A percentile compares a stretch with the other conserved stretches of the same genome.
Evolutionary conservation across 2,329 filamentous ascomycete genomes (phyloP).

Genomic region (Ceratocystis destructans): DNA sequence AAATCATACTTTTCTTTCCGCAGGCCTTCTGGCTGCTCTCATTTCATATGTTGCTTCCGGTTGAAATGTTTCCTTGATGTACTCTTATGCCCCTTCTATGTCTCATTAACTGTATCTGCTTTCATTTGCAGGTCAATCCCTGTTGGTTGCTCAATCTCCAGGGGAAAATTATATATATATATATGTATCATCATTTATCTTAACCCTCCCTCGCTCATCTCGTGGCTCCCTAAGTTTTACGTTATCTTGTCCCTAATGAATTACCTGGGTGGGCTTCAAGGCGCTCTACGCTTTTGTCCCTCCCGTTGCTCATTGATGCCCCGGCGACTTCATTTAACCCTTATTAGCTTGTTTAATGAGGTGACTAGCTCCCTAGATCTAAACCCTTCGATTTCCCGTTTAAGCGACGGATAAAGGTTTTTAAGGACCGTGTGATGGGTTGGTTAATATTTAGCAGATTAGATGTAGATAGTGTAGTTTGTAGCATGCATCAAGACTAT

Average conservation of each 20-base stretch:
- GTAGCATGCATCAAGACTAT: not conserved
- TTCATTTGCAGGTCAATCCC: not conserved
- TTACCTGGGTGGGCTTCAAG: too few relatives aligned
- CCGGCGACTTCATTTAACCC: too few relatives aligned
- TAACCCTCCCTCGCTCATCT: not conserved
- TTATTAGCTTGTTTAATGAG: too few relatives aligned
- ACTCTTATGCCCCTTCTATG: not conserved
- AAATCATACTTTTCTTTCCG: not conserved
- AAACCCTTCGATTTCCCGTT: too few relatives aligned
- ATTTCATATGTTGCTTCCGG: not conserved
- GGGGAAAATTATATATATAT: not conserved
- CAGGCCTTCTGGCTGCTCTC: not conserved
- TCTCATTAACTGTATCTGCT: not conserved
- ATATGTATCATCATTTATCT: not conserved
- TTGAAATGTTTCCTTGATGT: not conserved
- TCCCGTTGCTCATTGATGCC: too few relatives aligned
- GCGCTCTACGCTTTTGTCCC: too few relatives aligned
- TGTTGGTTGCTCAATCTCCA: not conserved
- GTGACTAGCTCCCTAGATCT: too few relatives aligned
- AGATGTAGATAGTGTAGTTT: not conserved
- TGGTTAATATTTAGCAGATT: not conserved
- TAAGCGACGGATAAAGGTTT: too few relatives aligned
- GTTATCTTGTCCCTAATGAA: not conserved
- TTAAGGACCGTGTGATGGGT: too few relatives aligned
- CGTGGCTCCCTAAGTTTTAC: not conserved